Percentiles rank a stretch among this genome's conserved stretches.
These are phyloP conservation scores for Nissolia schottii DNA, from an alignment of 306 rosid genomes.

Conservation along the genomic window DNA sequence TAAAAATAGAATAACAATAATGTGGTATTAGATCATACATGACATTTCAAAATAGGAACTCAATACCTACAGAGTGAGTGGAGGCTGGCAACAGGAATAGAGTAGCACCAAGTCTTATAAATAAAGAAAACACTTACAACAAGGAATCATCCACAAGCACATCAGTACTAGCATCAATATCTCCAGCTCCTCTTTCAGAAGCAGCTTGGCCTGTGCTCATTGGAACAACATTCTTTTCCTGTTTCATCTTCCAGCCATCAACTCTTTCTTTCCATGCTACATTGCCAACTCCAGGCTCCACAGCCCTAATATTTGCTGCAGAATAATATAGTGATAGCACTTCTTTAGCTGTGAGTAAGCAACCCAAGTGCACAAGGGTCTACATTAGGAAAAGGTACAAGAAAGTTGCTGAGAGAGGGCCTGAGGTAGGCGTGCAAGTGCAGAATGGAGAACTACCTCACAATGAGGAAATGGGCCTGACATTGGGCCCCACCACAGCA, in stretches of 20 bases:
- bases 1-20: neutral
- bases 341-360: too few species aligned
- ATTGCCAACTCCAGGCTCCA: conserved; percentile 75
- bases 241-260: conserved; percentile 99
- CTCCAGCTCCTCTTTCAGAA: conserved; percentile 86
- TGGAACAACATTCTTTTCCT: conserved; percentile 74
- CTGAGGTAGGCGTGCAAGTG: too few species aligned
- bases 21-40: neutral
- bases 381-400: too few species aligned
- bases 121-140: conserved; percentile 45
- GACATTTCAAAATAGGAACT: neutral
- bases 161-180: conserved; percentile 86
- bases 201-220: conserved; percentile 84
- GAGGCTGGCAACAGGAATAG: neutral
- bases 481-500: too few species aligned
- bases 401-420: too few species aligned
- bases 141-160: conserved; percentile 79
- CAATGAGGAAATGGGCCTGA: too few species aligned
- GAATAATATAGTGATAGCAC: too few species aligned
- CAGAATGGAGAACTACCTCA: too few species aligned
- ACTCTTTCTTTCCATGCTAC: conserved; percentile 99
- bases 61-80: neutral
- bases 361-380: too few species aligned
- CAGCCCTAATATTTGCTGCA: conserved; percentile 70
- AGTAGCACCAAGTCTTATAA: neutral